These are phyloP conservation scores for Mucor irregularis DNA, from an alignment of 371 early-diverging fungal genomes.

Conservation along the genomic window DNA sequence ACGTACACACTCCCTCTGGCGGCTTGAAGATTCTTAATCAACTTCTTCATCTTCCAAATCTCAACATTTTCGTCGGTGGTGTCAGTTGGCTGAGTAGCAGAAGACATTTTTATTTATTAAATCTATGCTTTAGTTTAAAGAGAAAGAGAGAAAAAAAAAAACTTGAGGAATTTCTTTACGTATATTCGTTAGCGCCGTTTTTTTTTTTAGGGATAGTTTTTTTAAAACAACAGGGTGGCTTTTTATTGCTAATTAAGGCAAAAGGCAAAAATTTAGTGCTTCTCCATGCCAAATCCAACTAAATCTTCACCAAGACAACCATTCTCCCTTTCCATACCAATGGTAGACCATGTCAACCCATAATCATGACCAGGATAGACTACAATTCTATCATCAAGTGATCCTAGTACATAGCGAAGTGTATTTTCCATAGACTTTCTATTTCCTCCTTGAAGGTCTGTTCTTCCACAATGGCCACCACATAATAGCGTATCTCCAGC, in stretches of 20 bases:
- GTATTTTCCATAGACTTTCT: conserved; percentile 65
- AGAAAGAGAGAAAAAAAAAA: conserved; percentile 3
- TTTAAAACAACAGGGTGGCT: no score
- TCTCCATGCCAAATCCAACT: conserved; percentile 45
- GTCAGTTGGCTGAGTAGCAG: conserved; percentile 14
- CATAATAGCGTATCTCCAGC: conserved; percentile 89
- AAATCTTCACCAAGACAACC: conserved; percentile 55
- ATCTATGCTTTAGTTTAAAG: background rate
- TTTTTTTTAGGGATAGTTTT: no score
- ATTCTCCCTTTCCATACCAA: conserved; percentile 60
- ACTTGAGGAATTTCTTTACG: no score
- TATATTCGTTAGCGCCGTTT: no score
- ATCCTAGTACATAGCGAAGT: conserved; percentile 57
- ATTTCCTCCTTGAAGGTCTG: conserved; percentile 79
- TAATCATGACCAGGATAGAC: conserved; percentile 90
- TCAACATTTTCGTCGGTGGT: conserved; percentile 80
- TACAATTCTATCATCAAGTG: conserved; percentile 65
- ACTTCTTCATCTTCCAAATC: conserved; percentile 97
- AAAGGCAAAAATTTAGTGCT: background rate
- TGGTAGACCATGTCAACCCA: conserved; percentile 77
- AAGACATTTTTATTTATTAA: conserved; percentile 13
- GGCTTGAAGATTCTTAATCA: conserved; percentile 94
- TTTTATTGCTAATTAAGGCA: background rate
- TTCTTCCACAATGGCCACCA: conserved; percentile 70
- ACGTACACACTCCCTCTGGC: no score